phyloP scores from a whole-genome alignment of 108 stramenopile genomes.

The Seminavis robusta region DNA sequence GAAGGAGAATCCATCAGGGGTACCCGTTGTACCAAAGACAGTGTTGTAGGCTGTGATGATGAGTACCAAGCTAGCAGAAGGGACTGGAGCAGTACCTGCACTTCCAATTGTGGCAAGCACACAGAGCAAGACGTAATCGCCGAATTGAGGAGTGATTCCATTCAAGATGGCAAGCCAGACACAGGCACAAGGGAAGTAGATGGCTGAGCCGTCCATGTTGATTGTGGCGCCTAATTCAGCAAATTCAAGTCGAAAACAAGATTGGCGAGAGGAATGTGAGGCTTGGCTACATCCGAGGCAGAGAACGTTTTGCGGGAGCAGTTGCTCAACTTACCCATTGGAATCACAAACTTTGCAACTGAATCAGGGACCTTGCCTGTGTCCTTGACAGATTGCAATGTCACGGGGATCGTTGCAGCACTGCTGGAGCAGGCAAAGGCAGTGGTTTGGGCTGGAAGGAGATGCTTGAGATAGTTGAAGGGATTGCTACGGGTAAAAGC shows the following conservation, averaged over 20 bases:
- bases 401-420: conserved; percentile 38
- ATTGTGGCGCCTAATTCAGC: conserved; percentile 43
- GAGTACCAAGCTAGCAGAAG: conserved; percentile 11
- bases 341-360: conserved; percentile 26
- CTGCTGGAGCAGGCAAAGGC: conserved; percentile 30
- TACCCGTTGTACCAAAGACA: conserved; percentile 16
- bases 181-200: conserved; percentile 20
- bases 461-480: conserved; percentile 10
- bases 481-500: conserved; percentile 20
- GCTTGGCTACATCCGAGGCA: no score
- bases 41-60: conserved; percentile 21
- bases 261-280: no score
- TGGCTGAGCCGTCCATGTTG: conserved; percentile 36
- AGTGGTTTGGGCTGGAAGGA: conserved; percentile 19
- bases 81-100: conserved; percentile 30
- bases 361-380: conserved; percentile 27
- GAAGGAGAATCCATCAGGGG: conserved; percentile 16
- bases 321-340: no score
- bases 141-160: conserved; percentile 18
- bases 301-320: no score
- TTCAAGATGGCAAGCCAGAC: conserved; percentile 31
- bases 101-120: conserved; percentile 24
- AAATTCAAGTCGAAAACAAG: no score
- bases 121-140: conserved; percentile 20
- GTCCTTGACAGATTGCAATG: conserved; percentile 16